Conservation (phyloP, 2,329 filamentous ascomycete species). For the Purpureocillium lavendulum region DNA sequence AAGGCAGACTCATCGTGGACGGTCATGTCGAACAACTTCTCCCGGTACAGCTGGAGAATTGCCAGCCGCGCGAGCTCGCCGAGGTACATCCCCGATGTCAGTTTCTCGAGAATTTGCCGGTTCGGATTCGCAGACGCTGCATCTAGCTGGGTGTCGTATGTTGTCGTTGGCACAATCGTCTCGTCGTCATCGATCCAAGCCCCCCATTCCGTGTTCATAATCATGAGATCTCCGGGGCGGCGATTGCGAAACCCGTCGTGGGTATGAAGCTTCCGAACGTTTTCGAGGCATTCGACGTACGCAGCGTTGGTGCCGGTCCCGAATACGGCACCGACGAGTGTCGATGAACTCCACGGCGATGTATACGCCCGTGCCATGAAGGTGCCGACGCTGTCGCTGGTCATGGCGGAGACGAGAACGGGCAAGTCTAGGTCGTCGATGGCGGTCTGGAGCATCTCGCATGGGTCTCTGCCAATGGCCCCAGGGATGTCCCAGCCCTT, state of each 20-base stretch:
- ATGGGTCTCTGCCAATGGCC: constrained; percentile 67
- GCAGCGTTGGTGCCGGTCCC: constrained; percentile 77
- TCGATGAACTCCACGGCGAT: constrained; percentile 60
- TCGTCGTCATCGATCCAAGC: constrained; percentile 63
- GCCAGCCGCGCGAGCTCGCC: constrained; percentile 66
- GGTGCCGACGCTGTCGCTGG: constrained; percentile 76
- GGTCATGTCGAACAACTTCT: too few relatives aligned
- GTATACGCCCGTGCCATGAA: constrained; percentile 73
- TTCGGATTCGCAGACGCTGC: constrained; percentile 62
- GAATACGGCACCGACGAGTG: constrained; percentile 70
- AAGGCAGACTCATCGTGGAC: too few relatives aligned
- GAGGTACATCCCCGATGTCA: constrained; percentile 74
- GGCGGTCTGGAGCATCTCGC: constrained; percentile 60
- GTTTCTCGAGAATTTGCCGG: constrained; percentile 77
- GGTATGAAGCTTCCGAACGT: constrained; percentile 48
- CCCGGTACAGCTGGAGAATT: constrained; percentile 32
- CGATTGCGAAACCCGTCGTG: constrained; percentile 44
- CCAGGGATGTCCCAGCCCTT: constrained; percentile 76
- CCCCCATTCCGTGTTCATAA: constrained; percentile 77
- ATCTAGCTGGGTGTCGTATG: constrained; percentile 61
- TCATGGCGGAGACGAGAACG: constrained; percentile 63
- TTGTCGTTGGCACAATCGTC: constrained; percentile 60
- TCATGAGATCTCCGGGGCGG: constrained; percentile 55
- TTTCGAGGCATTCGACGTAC: constrained; percentile 64
- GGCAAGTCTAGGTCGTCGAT: constrained; percentile 62